Conservation (phyloP, 495 filamentous ascomycete species). For the Aspergillus cavernicola region DNA sequence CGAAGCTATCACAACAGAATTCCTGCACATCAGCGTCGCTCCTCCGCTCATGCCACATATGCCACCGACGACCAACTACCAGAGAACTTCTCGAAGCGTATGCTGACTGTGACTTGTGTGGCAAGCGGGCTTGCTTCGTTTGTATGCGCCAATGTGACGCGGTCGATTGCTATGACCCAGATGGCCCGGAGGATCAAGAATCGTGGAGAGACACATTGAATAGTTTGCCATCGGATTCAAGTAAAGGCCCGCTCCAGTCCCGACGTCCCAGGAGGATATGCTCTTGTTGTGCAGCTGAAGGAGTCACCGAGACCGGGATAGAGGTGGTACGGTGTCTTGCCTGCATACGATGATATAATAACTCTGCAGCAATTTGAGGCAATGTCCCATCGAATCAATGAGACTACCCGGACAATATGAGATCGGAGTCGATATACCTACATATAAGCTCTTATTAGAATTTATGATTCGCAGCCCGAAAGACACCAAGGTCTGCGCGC, state of each 20-base stretch:
- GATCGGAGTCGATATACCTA: no score
- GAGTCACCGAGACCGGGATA: constrained; percentile 35
- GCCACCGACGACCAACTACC: constrained; percentile 45
- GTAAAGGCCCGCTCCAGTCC: neutral
- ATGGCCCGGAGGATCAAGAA: neutral
- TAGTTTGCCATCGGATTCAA: constrained; percentile 4
- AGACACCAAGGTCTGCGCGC: no score
- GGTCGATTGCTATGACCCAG: constrained; percentile 21
- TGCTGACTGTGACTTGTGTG: constrained; percentile 48
- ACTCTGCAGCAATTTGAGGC: no score
- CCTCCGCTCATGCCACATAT: constrained; percentile 50
- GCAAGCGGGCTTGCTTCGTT: constrained; percentile 47
- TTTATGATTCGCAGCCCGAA: no score
- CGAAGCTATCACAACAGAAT: constrained; percentile 18
- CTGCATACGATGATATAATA: constrained; percentile 25
- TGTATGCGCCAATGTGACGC: constrained; percentile 49
- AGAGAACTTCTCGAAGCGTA: constrained; percentile 46
- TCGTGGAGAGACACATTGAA: constrained; percentile 2
- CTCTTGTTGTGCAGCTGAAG: constrained; percentile 42
- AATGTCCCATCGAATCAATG: neutral
- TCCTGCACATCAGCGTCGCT: constrained; percentile 26
- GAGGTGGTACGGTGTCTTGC: constrained; percentile 41
- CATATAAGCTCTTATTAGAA: no score
- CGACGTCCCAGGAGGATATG: constrained; percentile 31
- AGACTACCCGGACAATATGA: neutral